Evolutionary conservation across 2,329 filamentous ascomycete genomes (phyloP).

Genomic region (Fusarium sp.): DNA sequence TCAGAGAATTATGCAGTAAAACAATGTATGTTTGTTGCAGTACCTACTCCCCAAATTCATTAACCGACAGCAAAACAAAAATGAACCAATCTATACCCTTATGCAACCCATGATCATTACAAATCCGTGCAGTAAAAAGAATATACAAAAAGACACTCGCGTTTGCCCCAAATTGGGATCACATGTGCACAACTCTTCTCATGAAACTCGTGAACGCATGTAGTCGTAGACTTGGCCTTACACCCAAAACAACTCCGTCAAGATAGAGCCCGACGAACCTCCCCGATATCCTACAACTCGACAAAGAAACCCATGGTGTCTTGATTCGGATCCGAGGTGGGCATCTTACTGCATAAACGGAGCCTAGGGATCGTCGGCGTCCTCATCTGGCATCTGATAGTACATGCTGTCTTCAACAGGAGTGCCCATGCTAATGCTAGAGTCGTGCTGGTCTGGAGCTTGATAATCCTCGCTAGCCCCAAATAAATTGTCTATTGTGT

Average conservation of each 20-base stretch:
- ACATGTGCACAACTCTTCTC: too few species aligned
- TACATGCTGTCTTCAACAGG: neutral
- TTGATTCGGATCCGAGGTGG: too few species aligned
- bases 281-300: too few species aligned
- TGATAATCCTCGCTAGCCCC: neutral
- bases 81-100: neutral
- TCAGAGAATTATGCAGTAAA: neutral
- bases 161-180: too few species aligned
- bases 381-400: neutral
- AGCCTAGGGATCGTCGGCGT: too few species aligned
- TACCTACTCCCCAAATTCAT: neutral
- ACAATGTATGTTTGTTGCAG: neutral
- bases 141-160: too few species aligned
- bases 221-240: too few species aligned
- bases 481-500: neutral
- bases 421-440: neutral
- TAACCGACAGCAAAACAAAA: neutral
- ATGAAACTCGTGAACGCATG: too few species aligned
- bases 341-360: too few species aligned
- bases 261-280: too few species aligned
- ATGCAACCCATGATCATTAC: neutral
- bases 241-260: too few species aligned
- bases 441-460: neutral
- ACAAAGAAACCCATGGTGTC: too few species aligned
- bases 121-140: neutral